A percentile compares a stretch with the other conserved stretches of the same genome.
phyloP scores from a whole-genome alignment of 495 filamentous ascomycete species.

The Antarctomyces pellizariae region DNA sequence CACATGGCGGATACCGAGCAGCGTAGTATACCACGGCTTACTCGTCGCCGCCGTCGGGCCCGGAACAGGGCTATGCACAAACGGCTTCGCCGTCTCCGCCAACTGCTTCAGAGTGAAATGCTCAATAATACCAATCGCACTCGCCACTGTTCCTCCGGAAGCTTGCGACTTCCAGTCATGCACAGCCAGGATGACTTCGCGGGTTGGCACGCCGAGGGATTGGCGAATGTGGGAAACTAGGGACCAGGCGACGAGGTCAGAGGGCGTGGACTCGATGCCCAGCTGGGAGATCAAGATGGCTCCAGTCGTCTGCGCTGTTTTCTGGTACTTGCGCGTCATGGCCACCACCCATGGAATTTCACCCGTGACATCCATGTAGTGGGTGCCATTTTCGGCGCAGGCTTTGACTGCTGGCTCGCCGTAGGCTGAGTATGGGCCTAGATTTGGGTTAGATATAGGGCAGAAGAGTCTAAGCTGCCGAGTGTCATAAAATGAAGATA shows the following conservation, averaged over 20 bases:
- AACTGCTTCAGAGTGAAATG: conserved; percentile 33
- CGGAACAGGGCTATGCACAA: conserved; percentile 37
- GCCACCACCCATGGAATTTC: conserved; percentile 59
- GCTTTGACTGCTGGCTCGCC: conserved; percentile 66
- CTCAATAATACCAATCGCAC: conserved; percentile 38
- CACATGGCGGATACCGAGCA: conserved; percentile 37
- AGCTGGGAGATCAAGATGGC: conserved; percentile 74
- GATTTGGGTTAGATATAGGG: no score
- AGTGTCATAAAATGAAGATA: no score
- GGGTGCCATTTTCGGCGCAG: conserved; percentile 72
- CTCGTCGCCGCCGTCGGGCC: conserved; percentile 15
- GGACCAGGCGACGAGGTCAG: conserved; percentile 55
- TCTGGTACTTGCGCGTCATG: conserved; percentile 65
- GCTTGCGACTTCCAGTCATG: conserved; percentile 39
- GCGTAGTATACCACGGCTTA: conserved; percentile 16
- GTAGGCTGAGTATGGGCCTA: conserved; percentile 63
- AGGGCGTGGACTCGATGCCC: conserved; percentile 65
- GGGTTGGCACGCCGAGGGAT: conserved; percentile 26
- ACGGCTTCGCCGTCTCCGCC: conserved; percentile 30
- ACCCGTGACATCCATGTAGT: conserved; percentile 80
- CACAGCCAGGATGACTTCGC: conserved; percentile 34
- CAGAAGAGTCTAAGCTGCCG: no score
- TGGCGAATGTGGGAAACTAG: conserved; percentile 41
- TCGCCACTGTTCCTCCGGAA: conserved; percentile 54
- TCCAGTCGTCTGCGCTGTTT: conserved; percentile 44